A percentile compares a stretch with the other conserved stretches of the same genome.
Conservation (phyloP, 352 stramenopile genomes). For the Pilasporangium apinafurcum region DNA sequence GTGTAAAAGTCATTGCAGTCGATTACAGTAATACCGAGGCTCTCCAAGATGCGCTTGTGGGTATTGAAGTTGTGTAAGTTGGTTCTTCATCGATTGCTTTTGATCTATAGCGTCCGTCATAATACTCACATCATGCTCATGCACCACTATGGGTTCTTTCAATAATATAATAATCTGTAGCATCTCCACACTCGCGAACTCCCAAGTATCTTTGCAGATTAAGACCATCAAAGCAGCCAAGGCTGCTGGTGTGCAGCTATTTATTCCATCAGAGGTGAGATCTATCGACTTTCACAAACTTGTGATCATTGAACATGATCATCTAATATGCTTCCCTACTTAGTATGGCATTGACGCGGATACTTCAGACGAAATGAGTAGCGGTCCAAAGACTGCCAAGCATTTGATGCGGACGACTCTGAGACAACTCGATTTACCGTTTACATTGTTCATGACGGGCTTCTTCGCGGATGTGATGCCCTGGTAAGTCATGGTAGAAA, state of each 20-base stretch:
- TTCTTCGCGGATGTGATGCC: no score
- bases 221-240: constrained; percentile 9
- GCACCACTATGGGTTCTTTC: not conserved
- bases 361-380: no score
- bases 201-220: constrained; percentile 9
- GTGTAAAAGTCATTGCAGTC: constrained; percentile 12
- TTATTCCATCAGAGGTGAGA: constrained; percentile 11
- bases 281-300: no score
- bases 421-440: no score
- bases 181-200: constrained; percentile 4
- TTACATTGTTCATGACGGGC: no score
- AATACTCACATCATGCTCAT: not conserved
- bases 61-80: constrained; percentile 11
- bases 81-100: not conserved
- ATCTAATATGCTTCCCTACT: no score
- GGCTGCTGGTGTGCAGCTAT: constrained; percentile 15
- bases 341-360: no score
- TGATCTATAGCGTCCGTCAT: not conserved
- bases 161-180: not conserved
- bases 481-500: no score
- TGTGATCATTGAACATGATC: no score
- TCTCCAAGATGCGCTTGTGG: constrained; percentile 11
- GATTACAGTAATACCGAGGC: constrained; percentile 11
- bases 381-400: no score
- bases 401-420: no score